Evolutionary conservation across 176 grass and related monocot genomes (phyloP).

Genomic region (Luzula sylvatica): DNA sequence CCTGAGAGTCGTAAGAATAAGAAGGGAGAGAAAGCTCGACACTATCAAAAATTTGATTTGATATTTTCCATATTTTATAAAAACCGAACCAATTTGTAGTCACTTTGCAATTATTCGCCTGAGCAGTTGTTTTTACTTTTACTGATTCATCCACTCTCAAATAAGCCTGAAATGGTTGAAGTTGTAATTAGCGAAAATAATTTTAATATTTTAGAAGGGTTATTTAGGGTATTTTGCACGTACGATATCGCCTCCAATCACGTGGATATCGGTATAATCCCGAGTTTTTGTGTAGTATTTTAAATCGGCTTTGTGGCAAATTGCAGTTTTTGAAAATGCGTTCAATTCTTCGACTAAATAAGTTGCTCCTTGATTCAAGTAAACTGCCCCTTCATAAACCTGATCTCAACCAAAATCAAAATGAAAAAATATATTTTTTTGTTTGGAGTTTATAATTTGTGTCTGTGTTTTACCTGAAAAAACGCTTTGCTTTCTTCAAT

Average conservation of each 20-base stretch:
- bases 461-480: constrained; percentile 50
- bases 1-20: constrained; percentile 76
- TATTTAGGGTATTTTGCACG: constrained; percentile 19
- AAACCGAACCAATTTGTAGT: constrained; percentile 97
- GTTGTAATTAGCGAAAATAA: constrained; percentile 10
- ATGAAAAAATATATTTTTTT: constrained; percentile 11
- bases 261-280: constrained; percentile 84
- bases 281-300: constrained; percentile 93
- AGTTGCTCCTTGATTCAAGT: constrained; percentile 83
- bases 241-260: constrained; percentile 74
- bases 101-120: constrained; percentile 70
- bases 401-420: constrained; percentile 25
- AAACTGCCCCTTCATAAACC: constrained; percentile 94
- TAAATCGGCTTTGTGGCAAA: constrained; percentile 86
- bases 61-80: constrained; percentile 74
- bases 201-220: constrained; percentile 13
- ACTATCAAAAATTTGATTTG: constrained; percentile 62
- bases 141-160: constrained; percentile 26
- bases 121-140: constrained; percentile 58
- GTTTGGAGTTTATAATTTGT: not conserved
- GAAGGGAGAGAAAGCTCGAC: constrained; percentile 60
- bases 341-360: constrained; percentile 76
- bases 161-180: constrained; percentile 55
- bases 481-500: constrained; percentile 96
- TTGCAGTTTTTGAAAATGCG: constrained; percentile 53